A percentile compares a stretch with the other conserved stretches of the same genome.
phyloP scores from a whole-genome alignment of 345 rosid genomes.

The Cardamine chenopodiifolia region DNA sequence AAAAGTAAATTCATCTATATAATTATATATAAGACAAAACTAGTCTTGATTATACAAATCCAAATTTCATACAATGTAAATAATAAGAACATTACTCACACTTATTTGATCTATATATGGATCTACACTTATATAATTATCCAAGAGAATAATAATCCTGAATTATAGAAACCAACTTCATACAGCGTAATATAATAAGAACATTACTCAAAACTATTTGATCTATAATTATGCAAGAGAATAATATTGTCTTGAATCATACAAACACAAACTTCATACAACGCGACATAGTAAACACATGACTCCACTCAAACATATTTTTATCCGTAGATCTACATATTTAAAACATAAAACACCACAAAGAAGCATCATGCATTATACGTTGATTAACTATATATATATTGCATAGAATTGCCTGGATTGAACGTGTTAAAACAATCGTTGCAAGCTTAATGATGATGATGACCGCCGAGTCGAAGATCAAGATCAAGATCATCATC shows the following conservation, averaged over 20 bases:
- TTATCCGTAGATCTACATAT: neutral
- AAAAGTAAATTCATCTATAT: too few species aligned
- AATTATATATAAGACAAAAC: too few species aligned
- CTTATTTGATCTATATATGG: constrained; percentile 6
- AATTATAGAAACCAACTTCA: constrained; percentile 8
- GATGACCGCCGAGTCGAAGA: constrained; percentile 75
- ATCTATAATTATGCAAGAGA: neutral
- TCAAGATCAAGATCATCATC: constrained; percentile 77
- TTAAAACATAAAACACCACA: neutral
- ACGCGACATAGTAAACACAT: neutral
- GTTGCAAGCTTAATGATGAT: constrained; percentile 10
- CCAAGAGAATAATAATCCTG: neutral
- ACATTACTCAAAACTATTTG: constrained; percentile 11
- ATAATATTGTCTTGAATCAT: neutral
- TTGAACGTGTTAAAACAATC: neutral
- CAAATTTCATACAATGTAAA: too few species aligned
- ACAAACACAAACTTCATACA: neutral
- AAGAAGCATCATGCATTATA: neutral
- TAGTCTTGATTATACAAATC: too few species aligned
- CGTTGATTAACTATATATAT: constrained; percentile 9
- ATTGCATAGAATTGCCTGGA: constrained; percentile 1
- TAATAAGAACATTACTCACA: neutral
- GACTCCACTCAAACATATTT: neutral
- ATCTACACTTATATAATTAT: neutral
- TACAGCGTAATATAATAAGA: neutral